phyloP scores from a whole-genome alignment of 371 early-diverging fungal genomes.

The Mucor mucedo region DNA sequence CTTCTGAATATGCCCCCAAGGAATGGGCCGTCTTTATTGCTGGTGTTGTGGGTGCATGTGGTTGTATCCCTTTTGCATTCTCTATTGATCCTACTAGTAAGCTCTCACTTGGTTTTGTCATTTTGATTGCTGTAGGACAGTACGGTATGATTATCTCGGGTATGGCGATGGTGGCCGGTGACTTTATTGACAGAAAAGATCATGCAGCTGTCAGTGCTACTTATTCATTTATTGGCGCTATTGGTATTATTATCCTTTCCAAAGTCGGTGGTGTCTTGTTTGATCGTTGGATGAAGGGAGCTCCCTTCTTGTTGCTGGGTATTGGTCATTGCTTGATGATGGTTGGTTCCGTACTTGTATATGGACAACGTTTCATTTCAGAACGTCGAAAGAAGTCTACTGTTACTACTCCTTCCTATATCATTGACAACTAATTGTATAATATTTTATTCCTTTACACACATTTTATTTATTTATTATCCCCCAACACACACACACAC shows the following conservation, averaged over 20 bases:
- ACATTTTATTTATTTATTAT: background rate
- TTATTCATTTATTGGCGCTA: conserved; percentile 71
- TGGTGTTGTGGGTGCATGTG: conserved; percentile 60
- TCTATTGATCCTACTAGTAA: conserved; percentile 59
- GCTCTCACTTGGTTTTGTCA: conserved; percentile 55
- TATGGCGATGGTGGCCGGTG: conserved; percentile 66
- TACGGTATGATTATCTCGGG: conserved; percentile 78
- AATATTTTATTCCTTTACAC: background rate
- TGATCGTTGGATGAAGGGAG: conserved; percentile 65
- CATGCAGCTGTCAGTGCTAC: conserved; percentile 76
- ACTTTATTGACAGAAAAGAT: conserved; percentile 53
- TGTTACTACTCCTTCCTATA: background rate
- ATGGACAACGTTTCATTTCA: background rate
- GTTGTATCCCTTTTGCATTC: conserved; percentile 67
- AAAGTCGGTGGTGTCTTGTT: conserved; percentile 67
- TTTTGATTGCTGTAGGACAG: conserved; percentile 72
- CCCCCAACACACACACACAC: background rate
- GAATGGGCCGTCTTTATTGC: conserved; percentile 56
- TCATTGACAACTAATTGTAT: background rate
- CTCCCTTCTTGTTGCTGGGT: conserved; percentile 66
- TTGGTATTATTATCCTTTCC: conserved; percentile 51
- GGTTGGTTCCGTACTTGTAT: conserved; percentile 21
- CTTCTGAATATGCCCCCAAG: conserved; percentile 51
- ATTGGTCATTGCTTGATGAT: conserved; percentile 51
- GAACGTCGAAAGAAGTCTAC: conserved; percentile 5